These are phyloP conservation scores for Claviceps capensis DNA, from an alignment of 2,329 filamentous ascomycete species.

Conservation along the genomic window DNA sequence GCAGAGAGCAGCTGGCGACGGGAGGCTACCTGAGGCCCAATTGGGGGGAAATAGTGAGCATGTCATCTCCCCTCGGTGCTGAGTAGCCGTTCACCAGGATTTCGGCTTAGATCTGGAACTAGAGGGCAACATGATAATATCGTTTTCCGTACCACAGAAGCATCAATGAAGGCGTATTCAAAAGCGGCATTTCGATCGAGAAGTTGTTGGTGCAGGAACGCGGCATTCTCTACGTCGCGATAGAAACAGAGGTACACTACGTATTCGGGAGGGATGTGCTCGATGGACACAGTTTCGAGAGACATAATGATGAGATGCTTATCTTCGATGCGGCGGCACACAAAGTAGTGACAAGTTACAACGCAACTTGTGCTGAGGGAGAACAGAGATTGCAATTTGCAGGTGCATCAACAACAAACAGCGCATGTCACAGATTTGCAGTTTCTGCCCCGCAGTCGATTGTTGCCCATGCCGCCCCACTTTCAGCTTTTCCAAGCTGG, in stretches of 20 bases:
- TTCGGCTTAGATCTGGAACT: not conserved
- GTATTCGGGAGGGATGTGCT: conserved; percentile 58
- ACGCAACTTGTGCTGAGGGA: no score
- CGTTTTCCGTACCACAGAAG: conserved; percentile 50
- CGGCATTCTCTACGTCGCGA: conserved; percentile 60
- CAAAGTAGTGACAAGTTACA: not conserved
- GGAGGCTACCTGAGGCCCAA: conserved; percentile 49
- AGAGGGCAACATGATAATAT: no score
- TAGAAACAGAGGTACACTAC: conserved; percentile 65
- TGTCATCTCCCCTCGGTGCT: not conserved
- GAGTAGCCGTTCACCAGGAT: not conserved
- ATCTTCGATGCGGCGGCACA: not conserved
- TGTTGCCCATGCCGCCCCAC: conserved; percentile 3
- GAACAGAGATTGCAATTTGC: no score
- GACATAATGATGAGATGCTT: not conserved
- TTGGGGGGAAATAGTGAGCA: not conserved
- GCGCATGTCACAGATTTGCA: conserved; percentile 2
- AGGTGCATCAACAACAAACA: conserved; percentile 1
- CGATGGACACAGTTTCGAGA: conserved; percentile 55
- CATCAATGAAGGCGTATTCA: conserved; percentile 90
- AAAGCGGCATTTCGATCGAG: conserved; percentile 73
- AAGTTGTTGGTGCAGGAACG: conserved; percentile 69
- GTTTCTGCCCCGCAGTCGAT: conserved; percentile 1
- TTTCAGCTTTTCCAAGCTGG: not conserved
- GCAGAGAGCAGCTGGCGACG: conserved; percentile 61